Conservation (phyloP, 2,329 filamentous ascomycete species). For the Chalaropsis thielavioides region DNA sequence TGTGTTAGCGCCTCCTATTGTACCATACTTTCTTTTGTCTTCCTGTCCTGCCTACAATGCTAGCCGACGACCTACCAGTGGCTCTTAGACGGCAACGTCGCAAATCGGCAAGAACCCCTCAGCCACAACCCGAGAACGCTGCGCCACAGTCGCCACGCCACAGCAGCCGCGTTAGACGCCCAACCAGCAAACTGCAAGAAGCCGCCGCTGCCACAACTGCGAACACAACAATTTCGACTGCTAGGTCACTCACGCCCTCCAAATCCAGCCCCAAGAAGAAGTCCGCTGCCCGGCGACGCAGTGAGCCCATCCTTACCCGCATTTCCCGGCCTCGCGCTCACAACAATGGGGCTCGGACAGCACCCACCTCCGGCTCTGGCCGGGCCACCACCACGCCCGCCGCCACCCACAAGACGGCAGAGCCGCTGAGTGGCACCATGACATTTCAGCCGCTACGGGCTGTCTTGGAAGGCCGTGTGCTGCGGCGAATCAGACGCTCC, state of each 20-base stretch:
- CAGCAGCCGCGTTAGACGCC: slow-evolving; percentile 13
- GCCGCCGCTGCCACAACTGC: neutral
- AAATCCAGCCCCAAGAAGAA: neutral
- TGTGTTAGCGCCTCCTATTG: neutral
- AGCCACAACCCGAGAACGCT: slow-evolving; percentile 7
- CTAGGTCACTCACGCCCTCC: neutral
- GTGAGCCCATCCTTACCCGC: neutral
- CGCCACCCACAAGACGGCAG: slow-evolving; percentile 20
- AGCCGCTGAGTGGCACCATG: slow-evolving; percentile 21
- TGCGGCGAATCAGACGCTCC: slow-evolving; percentile 41
- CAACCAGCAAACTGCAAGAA: slow-evolving; percentile 7
- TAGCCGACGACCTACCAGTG: slow-evolving; percentile 9
- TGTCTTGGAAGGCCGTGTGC: slow-evolving; percentile 41
- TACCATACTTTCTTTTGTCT: neutral
- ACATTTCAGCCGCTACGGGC: slow-evolving; percentile 38
- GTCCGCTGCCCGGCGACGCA: slow-evolving; percentile 1
- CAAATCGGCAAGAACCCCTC: neutral
- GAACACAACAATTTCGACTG: neutral
- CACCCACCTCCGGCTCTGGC: slow-evolving; percentile 8
- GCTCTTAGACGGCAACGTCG: slow-evolving; percentile 12
- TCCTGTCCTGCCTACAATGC: slow-evolving; percentile 7
- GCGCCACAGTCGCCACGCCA: slow-evolving; percentile 12
- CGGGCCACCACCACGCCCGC: neutral
- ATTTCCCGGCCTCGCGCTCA: neutral
- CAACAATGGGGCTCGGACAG: slow-evolving; percentile 12